Percentiles rank a stretch among this genome's conserved stretches.
phyloP scores from a whole-genome alignment of 495 filamentous ascomycete species.

The Pyronema domesticum region DNA sequence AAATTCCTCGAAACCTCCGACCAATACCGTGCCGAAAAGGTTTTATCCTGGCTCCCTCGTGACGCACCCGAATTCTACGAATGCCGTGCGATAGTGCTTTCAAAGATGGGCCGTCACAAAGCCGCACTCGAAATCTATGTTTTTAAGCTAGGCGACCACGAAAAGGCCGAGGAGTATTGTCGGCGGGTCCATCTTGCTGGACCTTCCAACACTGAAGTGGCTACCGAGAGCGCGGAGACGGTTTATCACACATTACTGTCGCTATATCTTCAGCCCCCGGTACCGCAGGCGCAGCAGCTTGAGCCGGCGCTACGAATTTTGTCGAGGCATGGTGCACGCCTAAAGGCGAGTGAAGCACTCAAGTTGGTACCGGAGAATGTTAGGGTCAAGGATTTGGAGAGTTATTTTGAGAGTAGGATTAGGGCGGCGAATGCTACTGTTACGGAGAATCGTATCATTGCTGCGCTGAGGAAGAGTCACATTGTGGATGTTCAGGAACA shows the following conservation, averaged over 20 bases:
- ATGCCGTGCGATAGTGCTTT: constrained; percentile 75
- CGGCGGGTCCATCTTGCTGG: constrained; percentile 53
- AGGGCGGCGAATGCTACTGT: constrained; percentile 66
- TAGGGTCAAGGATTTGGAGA: constrained; percentile 61
- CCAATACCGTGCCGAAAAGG: constrained; percentile 62
- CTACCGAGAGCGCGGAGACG: constrained; percentile 29
- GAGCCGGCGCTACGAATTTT: constrained; percentile 70
- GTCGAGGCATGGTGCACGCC: constrained; percentile 73
- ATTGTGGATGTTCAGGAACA: constrained; percentile 52
- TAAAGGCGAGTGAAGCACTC: constrained; percentile 71
- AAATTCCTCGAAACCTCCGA: constrained; percentile 55
- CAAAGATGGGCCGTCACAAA: constrained; percentile 88
- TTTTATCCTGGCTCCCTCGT: constrained; percentile 53
- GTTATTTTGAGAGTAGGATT: constrained; percentile 83
- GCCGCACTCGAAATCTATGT: constrained; percentile 92
- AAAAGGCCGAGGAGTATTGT: constrained; percentile 94
- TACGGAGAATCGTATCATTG: constrained; percentile 60
- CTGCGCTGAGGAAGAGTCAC: constrained; percentile 52
- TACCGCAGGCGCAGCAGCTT: constrained; percentile 50
- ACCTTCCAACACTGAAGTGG: constrained; percentile 21
- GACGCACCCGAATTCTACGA: constrained; percentile 81
- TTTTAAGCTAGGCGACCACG: constrained; percentile 72
- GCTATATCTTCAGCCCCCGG: constrained; percentile 72
- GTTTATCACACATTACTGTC: constrained; percentile 85
- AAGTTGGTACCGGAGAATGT: constrained; percentile 67